These are phyloP conservation scores for Gautieria morchelliformis DNA, from an alignment of 768 basidiomycete species.

Conservation along the genomic window DNA sequence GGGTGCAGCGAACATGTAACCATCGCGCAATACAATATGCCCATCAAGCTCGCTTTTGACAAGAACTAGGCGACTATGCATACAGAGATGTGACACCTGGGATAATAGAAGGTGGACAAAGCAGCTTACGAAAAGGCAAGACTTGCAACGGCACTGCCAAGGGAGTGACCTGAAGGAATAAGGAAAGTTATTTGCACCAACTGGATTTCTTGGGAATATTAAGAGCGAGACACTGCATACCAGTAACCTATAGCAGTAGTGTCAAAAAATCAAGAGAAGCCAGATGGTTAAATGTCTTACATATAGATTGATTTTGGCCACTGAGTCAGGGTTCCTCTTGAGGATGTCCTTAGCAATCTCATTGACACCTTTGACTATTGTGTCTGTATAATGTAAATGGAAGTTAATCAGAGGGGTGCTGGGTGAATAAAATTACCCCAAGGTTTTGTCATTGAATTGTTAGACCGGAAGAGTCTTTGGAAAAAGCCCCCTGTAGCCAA, in stretches of 20 bases:
- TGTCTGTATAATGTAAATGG: background rate
- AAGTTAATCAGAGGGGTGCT: background rate
- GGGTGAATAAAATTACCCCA: background rate
- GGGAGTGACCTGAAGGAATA: slow-evolving; percentile 7
- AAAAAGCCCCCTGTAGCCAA: background rate
- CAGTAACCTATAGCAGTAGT: background rate
- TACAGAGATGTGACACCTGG: background rate
- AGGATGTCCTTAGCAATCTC: background rate
- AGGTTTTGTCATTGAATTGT: background rate
- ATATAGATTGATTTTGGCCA: background rate
- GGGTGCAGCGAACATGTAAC: slow-evolving; percentile 14
- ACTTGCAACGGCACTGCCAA: slow-evolving; percentile 14
- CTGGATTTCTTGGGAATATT: background rate
- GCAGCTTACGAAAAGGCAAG: slow-evolving; percentile 11
- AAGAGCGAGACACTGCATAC: background rate
- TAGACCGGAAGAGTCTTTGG: background rate
- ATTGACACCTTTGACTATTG: background rate
- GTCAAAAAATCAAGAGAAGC: background rate
- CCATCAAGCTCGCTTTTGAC: slow-evolving; percentile 6
- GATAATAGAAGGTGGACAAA: background rate
- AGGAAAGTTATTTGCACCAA: background rate
- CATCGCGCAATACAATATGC: slow-evolving; percentile 11
- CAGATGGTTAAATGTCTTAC: background rate
- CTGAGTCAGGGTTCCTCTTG: background rate
- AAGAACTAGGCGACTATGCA: background rate